These are phyloP conservation scores for Ogataea thermomethanolica DNA, from an alignment of 805 yeast species.

Conservation along the genomic window DNA sequence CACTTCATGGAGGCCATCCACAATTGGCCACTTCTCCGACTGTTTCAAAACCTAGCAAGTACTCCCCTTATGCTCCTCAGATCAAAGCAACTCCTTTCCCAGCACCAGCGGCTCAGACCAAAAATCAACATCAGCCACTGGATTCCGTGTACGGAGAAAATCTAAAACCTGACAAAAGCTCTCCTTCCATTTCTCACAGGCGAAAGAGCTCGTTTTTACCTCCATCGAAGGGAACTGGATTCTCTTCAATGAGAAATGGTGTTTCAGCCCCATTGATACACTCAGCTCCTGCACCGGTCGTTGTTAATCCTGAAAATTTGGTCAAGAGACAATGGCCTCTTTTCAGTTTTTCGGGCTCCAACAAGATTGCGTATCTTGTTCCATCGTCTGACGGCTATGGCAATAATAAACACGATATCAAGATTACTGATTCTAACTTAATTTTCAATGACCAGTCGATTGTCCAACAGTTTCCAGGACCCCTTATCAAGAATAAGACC, in stretches of 20 bases:
- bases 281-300: constrained; percentile 34
- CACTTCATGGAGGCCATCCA: neutral
- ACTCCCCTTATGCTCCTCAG: constrained; percentile 18
- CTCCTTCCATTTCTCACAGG: constrained; percentile 10
- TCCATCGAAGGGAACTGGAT: constrained; percentile 9
- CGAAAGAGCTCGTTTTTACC: constrained; percentile 19
- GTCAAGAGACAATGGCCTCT: constrained; percentile 68
- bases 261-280: constrained; percentile 5
- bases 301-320: constrained; percentile 52
- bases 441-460: constrained; percentile 46
- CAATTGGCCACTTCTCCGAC: constrained; percentile 1
- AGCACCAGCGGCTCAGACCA: neutral
- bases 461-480: constrained; percentile 60
- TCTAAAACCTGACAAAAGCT: constrained; percentile 16
- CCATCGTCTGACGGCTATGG: constrained; percentile 40
- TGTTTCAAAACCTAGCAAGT: constrained; percentile 10
- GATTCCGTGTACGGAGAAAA: constrained; percentile 22
- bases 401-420: constrained; percentile 32
- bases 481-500: constrained; percentile 53
- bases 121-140: constrained; percentile 12
- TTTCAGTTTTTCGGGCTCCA: constrained; percentile 59
- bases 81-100: constrained; percentile 11
- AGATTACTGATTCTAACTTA: constrained; percentile 34
- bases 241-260: neutral
- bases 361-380: constrained; percentile 42